Conservation (phyloP, 306 rosid species). For the Vicia faba region DNA sequence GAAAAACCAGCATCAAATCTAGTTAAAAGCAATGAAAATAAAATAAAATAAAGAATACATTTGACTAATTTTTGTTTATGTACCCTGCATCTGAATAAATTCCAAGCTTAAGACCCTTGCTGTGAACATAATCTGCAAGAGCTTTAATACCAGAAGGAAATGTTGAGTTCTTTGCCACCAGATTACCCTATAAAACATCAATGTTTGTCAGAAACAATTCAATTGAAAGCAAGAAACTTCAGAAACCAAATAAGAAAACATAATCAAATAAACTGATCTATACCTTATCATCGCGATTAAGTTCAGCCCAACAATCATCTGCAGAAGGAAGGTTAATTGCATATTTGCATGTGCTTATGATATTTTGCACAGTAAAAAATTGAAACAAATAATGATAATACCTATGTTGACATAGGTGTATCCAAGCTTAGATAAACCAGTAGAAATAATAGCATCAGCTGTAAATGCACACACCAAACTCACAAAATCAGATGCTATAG, state of each 20-base stretch:
- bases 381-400: slow-evolving; percentile 2
- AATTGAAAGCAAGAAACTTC: not conserved
- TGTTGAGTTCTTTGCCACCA: slow-evolving; percentile 77
- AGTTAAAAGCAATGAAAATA: not conserved
- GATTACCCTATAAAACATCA: slow-evolving; percentile 51
- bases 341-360: not conserved
- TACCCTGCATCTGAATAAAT: slow-evolving; percentile 99
- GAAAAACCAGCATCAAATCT: slow-evolving; percentile 8
- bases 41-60: not conserved
- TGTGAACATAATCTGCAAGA: slow-evolving; percentile 88
- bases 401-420: slow-evolving; percentile 87
- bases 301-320: slow-evolving; percentile 99
- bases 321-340: slow-evolving; percentile 1
- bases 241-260: not conserved
- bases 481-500: slow-evolving; percentile 10
- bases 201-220: not conserved
- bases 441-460: slow-evolving; percentile 91
- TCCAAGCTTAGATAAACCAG: slow-evolving; percentile 91
- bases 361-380: slow-evolving; percentile 11
- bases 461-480: slow-evolving; percentile 34
- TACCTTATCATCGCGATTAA: slow-evolving; percentile 69
- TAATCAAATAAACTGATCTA: not conserved
- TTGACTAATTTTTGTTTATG: not conserved
- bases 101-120: slow-evolving; percentile 93
- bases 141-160: slow-evolving; percentile 93